Percentiles rank a stretch among this genome's conserved stretches.
Evolutionary conservation across 2,329 filamentous ascomycete genomes (phyloP).

Genomic region (Tympanopsis confertula): DNA sequence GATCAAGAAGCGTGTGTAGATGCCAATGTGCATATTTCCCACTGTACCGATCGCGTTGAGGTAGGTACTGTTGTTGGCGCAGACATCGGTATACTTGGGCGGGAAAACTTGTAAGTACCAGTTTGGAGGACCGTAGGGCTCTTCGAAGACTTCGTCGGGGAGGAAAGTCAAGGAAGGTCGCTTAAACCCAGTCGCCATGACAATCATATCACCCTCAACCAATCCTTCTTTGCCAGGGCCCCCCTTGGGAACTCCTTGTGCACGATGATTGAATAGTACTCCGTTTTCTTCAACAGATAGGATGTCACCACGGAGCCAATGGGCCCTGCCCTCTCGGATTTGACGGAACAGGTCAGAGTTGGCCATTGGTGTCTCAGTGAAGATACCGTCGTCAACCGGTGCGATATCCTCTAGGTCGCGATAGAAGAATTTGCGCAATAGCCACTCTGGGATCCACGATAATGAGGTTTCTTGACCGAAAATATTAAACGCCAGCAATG

Average conservation of each 20-base stretch:
- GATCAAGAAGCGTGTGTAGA: conserved; percentile 74
- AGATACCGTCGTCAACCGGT: conserved; percentile 61
- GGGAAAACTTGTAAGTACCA: conserved; percentile 88
- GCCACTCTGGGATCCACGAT: conserved; percentile 66
- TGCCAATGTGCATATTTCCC: conserved; percentile 80
- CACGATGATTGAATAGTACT: conserved; percentile 60
- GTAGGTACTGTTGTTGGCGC: conserved; percentile 76
- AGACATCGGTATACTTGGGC: conserved; percentile 59
- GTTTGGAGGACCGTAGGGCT: conserved; percentile 67
- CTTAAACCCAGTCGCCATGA: conserved; percentile 75
- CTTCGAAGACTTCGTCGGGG: conserved; percentile 58
- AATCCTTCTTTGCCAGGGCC: conserved; percentile 58
- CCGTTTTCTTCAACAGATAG: conserved; percentile 50
- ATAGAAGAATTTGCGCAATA: conserved; percentile 73
- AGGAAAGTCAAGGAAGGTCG: conserved; percentile 65
- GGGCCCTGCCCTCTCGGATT: conserved; percentile 58
- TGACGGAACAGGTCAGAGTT: conserved; percentile 72
- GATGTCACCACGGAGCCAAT: conserved; percentile 76
- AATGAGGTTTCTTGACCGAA: conserved; percentile 66
- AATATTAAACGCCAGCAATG: conserved; percentile 65
- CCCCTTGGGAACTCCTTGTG: conserved; percentile 62
- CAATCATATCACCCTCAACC: conserved; percentile 63
- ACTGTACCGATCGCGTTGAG: conserved; percentile 71
- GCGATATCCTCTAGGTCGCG: conserved; percentile 66
- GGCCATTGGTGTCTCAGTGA: conserved; percentile 77